Base-by-base conservation (phyloP, 495 filamentous ascomycete genomes). In the Recurvomyces mirabilis region DNA sequence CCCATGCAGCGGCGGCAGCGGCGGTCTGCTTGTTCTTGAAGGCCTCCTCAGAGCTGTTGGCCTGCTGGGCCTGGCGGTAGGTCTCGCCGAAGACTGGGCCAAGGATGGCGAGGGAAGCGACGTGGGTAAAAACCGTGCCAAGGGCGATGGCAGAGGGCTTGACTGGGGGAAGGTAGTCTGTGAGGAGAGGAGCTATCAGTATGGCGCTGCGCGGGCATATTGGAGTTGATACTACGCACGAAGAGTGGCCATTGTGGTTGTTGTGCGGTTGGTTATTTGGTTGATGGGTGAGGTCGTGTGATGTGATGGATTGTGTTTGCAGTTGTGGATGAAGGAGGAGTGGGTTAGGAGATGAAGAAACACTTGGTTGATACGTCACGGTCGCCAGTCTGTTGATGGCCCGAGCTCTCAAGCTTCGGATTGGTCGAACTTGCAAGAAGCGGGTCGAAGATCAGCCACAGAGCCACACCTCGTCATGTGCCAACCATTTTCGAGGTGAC, bases 121-220 rank as follows among this genome's bases (percentile, higher is more conserved):
- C 79, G 67, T 98, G 89, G 71, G 82, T 94, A 77, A 94, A 98
- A 63, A 85, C 63, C 30, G 91, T 93, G 65, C 91, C 91, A 54
- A 95, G 75, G 52, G 89, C 91, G 59, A 98, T 93, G 49, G 91
- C 91, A 38, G 89, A 95, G 38, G 91, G 91, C 79, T 94, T 96
- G 57, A 98, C 91, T 32, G 91, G 74, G 54, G 91, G 91, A 47
- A 98, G 78, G 60, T 95, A 42, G 39, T 42, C 37, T 40, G 37
- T 20, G 21, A 17, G 28, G 21, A 36, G 17, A 6, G 32, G 6
- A 9, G 32, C 32, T 36, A 15, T 12, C 6, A 6, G 9, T 36
- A 15, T 12, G 10, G 10, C 9, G 32, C 32, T 36, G 15, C 34
- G 15, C 21, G 20, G 3, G 20, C 5, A 38, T 38, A 18, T 7